Evolutionary conservation across 2,329 filamentous ascomycete genomes (phyloP).

Genomic region (Orbilia ellipsospora): DNA sequence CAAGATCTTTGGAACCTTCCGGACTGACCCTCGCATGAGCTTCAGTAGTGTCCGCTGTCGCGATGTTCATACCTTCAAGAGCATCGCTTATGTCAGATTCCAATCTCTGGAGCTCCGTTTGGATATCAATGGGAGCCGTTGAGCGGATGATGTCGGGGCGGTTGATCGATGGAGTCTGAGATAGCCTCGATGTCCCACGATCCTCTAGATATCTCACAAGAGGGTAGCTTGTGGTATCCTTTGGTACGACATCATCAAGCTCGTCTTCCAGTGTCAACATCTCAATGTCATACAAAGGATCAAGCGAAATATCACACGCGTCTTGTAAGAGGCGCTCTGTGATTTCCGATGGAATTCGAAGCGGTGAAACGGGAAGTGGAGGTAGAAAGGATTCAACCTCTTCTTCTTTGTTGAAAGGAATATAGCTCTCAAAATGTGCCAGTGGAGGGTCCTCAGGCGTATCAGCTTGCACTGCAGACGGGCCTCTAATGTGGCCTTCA

Average conservation of each 20-base stretch:
- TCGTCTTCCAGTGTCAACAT: conserved; percentile 21
- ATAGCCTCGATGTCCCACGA: conserved; percentile 12
- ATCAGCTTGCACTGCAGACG: not conserved
- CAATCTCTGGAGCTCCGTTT: conserved; percentile 48
- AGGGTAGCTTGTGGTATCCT: conserved; percentile 25
- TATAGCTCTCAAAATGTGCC: conserved; percentile 14
- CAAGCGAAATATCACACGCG: conserved; percentile 5
- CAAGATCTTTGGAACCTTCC: conserved; percentile 24
- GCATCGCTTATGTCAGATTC: conserved; percentile 43
- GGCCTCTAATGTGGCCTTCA: no score
- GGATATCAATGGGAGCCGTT: conserved; percentile 44
- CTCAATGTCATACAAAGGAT: conserved; percentile 42
- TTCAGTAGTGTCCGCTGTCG: conserved; percentile 8
- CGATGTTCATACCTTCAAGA: conserved; percentile 39
- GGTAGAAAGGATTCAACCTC: conserved; percentile 11
- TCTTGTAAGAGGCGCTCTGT: conserved; percentile 14
- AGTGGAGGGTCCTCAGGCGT: conserved; percentile 3
- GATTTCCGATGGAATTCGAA: conserved; percentile 28
- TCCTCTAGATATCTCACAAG: conserved; percentile 41
- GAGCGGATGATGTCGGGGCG: conserved; percentile 45
- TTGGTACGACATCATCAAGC: not conserved
- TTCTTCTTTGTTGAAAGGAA: conserved; percentile 1
- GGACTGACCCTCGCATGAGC: conserved; percentile 36
- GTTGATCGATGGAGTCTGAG: conserved; percentile 33
- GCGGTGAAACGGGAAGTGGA: conserved; percentile 32